A percentile compares a stretch with the other conserved stretches of the same genome.
Conservation (phyloP, 805 yeast genomes). For the Ogataea chonburiensis region DNA sequence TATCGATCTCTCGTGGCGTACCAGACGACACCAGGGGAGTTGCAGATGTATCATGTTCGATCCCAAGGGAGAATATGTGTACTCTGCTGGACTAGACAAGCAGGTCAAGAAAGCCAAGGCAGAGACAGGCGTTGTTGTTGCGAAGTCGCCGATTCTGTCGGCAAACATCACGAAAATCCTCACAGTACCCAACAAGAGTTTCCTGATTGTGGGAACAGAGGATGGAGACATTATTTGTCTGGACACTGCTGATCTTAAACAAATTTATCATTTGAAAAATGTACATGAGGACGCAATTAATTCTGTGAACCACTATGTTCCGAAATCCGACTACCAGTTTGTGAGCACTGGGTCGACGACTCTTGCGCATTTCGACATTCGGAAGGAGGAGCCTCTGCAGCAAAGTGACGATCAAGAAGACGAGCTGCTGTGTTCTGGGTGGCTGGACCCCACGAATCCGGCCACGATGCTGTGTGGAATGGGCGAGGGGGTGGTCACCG, state of each 20-base stretch:
- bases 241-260: slow-evolving; percentile 51
- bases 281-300: slow-evolving; percentile 80
- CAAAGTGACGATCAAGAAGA: slow-evolving; percentile 91
- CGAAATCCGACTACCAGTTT: slow-evolving; percentile 73
- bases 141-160: slow-evolving; percentile 39
- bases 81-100: slow-evolving; percentile 76
- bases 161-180: slow-evolving; percentile 41
- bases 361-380: slow-evolving; percentile 70
- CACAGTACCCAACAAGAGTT: slow-evolving; percentile 45
- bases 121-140: slow-evolving; percentile 71
- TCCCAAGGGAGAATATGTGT: slow-evolving; percentile 56
- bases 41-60: slow-evolving; percentile 73
- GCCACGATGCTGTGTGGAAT: slow-evolving; percentile 64
- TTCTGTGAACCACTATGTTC: slow-evolving; percentile 66
- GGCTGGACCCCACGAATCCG: slow-evolving; percentile 61
- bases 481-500: slow-evolving; percentile 86
- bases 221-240: slow-evolving; percentile 63
- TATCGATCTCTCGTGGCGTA: slow-evolving; percentile 62
- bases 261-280: slow-evolving; percentile 46
- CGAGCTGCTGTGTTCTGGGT: slow-evolving; percentile 75
- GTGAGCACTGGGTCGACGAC: slow-evolving; percentile 82
- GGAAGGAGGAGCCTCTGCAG: slow-evolving; percentile 56
- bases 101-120: slow-evolving; percentile 72
- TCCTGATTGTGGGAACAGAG: slow-evolving; percentile 64
- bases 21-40: slow-evolving; percentile 87